Evolutionary conservation across 192 early-diverging fungal genomes (phyloP).

Genomic region (Allomyces javanicus): DNA sequence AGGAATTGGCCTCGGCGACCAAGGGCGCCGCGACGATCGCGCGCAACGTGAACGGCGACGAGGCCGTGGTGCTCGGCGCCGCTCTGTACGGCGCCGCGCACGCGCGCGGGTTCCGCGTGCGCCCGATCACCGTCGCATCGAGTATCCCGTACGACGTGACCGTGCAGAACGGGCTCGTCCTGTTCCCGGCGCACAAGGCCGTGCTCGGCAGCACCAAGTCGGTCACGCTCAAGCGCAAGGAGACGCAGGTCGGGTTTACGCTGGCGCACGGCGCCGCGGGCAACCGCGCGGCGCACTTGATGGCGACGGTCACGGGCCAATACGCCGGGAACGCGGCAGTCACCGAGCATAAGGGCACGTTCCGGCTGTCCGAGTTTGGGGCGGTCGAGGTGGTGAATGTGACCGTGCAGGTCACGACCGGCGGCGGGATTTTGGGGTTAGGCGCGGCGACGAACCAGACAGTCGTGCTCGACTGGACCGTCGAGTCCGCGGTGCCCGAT

Average conservation of each 20-base stretch:
- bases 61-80: conserved; percentile 67
- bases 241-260: background rate
- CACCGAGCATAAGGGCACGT: background rate
- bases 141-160: background rate
- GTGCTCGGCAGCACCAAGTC: background rate
- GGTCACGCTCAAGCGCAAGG: background rate
- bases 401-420: background rate
- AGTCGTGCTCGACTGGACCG: background rate
- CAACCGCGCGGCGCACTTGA: background rate
- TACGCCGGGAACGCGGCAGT: background rate
- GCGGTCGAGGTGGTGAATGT: background rate
- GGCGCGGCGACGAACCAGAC: background rate
- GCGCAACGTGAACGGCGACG: conserved; percentile 86
- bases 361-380: background rate
- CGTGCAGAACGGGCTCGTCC: background rate
- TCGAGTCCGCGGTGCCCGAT: background rate
- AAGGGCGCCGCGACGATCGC: conserved; percentile 52
- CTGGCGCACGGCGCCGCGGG: background rate
- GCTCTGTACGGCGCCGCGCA: background rate
- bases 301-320: background rate
- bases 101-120: background rate
- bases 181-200: background rate
- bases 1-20: conserved; percentile 42
- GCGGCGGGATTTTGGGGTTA: background rate
- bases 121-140: background rate